Conservation (phyloP, 192 early-diverging fungal genomes). For the Linnemannia exigua region DNA sequence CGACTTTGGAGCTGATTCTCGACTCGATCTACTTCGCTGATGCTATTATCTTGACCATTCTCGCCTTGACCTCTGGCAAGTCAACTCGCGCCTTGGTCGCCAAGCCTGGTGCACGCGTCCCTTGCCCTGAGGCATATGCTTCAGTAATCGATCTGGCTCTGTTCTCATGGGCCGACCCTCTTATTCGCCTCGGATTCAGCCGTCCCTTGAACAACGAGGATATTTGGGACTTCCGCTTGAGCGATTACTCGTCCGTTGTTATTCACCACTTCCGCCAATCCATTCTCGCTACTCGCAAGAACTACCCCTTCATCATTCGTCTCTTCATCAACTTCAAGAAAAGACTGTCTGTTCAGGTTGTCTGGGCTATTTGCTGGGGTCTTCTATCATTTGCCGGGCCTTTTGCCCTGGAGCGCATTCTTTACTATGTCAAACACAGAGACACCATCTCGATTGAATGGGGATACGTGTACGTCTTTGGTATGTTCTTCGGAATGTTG, state of each 20-base stretch:
- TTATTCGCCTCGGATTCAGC: constrained; percentile 39
- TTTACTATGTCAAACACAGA: constrained; percentile 37
- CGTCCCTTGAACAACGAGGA: constrained; percentile 38
- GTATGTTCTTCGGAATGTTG: constrained; percentile 62
- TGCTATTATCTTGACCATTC: constrained; percentile 31
- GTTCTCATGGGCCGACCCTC: constrained; percentile 50
- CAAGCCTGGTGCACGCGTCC: constrained; percentile 45
- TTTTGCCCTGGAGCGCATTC: constrained; percentile 45
- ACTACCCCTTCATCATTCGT: constrained; percentile 43
- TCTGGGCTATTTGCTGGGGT: constrained; percentile 48
- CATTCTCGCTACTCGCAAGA: constrained; percentile 50
- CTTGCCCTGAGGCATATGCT: constrained; percentile 38
- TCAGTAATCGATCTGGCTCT: constrained; percentile 32
- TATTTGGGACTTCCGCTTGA: constrained; percentile 54
- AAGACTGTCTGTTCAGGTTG: constrained; percentile 35
- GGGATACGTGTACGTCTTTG: constrained; percentile 71
- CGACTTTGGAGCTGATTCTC: constrained; percentile 34
- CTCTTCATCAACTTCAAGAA: constrained; percentile 51
- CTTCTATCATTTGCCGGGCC: constrained; percentile 48
- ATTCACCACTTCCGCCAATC: constrained; percentile 57
- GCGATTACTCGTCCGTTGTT: constrained; percentile 52
- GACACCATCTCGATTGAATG: constrained; percentile 37
- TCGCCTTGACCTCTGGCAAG: constrained; percentile 43
- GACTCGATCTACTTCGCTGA: constrained; percentile 45
- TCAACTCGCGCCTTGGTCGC: constrained; percentile 27